Percentiles rank a stretch among this genome's conserved stretches.
phyloP scores from a whole-genome alignment of 1,284 basidiomycete genomes.

The Inonotus hispidus region DNA sequence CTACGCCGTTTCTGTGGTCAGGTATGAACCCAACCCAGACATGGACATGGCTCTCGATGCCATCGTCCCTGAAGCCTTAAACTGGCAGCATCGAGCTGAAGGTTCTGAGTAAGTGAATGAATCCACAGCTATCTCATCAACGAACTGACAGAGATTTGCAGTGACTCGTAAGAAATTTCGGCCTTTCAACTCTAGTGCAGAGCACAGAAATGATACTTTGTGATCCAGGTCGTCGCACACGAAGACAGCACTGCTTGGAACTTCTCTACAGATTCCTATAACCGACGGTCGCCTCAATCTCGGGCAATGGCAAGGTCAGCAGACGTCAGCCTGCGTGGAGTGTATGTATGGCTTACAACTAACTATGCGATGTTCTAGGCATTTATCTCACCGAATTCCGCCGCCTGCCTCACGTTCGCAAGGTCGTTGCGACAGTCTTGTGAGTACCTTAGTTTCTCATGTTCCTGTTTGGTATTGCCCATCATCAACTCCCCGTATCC shows the following conservation, averaged over 20 bases:
- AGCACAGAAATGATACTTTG: neutral
- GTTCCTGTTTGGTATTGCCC: neutral
- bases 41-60: conserved; percentile 85
- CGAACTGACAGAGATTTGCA: conserved; percentile 25
- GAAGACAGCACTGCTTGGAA: conserved; percentile 80
- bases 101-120: conserved; percentile 71
- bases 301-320: conserved; percentile 85
- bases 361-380: conserved; percentile 35
- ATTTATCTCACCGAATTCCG: conserved; percentile 84
- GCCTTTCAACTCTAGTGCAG: neutral
- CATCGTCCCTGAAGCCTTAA: conserved; percentile 82
- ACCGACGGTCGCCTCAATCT: conserved; percentile 77
- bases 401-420: conserved; percentile 56
- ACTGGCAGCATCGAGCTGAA: conserved; percentile 88
- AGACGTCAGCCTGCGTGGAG: neutral
- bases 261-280: conserved; percentile 81
- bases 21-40: conserved; percentile 37
- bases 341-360: neutral
- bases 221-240: conserved; percentile 76
- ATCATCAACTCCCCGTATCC: neutral
- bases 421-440: conserved; percentile 80
- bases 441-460: conserved; percentile 31
- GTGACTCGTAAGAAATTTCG: conserved; percentile 62
- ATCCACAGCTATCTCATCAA: neutral
- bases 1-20: conserved; percentile 15